phyloP scores from a whole-genome alignment of 2,329 filamentous ascomycete species.

The Aspergillus fischeri region DNA sequence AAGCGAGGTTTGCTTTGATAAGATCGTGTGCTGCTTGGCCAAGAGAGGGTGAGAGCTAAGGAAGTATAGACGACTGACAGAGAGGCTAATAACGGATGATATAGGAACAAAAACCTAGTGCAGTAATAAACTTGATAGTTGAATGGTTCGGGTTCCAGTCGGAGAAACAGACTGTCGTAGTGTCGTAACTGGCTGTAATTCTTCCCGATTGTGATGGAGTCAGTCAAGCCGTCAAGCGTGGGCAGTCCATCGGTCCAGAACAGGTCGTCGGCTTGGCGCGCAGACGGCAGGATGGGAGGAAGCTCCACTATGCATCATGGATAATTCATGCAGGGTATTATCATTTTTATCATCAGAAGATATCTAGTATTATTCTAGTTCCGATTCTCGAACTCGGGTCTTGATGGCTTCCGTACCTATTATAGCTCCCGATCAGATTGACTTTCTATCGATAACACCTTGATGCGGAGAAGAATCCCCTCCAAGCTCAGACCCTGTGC shows the following conservation, averaged over 20 bases:
- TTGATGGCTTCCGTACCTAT: no score
- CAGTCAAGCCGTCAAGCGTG: neutral
- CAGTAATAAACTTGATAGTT: neutral
- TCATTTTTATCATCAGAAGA: neutral
- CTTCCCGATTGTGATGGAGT: neutral
- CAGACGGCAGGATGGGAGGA: neutral
- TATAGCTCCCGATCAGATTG: neutral
- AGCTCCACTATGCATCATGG: neutral
- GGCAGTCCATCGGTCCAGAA: neutral
- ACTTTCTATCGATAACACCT: no score
- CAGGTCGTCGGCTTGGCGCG: neutral
- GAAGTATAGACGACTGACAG: neutral
- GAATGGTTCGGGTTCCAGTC: neutral
- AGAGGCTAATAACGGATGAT: neutral
- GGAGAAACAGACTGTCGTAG: slow-evolving; percentile 4
- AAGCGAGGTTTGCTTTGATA: slow-evolving; percentile 14
- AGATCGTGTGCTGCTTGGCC: slow-evolving; percentile 12
- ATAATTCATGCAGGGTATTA: neutral
- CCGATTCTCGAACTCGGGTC: neutral
- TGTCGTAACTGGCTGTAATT: neutral
- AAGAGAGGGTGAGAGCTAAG: slow-evolving; percentile 1
- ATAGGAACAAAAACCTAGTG: neutral
- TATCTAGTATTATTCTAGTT: neutral
- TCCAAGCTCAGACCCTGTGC: neutral
- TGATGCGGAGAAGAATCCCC: neutral